These are phyloP conservation scores for Cyathus striatus DNA, from an alignment of 768 basidiomycete genomes.

Conservation along the genomic window DNA sequence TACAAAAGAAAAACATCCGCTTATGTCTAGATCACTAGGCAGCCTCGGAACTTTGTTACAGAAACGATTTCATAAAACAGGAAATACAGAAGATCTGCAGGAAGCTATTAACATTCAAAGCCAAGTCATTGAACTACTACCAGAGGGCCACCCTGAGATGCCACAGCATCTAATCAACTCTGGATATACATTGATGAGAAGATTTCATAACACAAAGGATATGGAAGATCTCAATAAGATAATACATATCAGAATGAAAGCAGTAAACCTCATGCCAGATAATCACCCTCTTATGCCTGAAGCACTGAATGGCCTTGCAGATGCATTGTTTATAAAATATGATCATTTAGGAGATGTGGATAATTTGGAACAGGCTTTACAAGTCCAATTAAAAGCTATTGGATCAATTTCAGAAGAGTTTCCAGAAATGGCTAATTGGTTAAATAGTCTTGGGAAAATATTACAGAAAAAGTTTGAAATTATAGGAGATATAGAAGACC, in stretches of 20 bases:
- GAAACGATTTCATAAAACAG: conserved; percentile 14
- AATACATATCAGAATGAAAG: conserved; percentile 2
- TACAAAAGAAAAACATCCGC: conserved; percentile 10
- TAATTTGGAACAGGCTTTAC: conserved; percentile 10
- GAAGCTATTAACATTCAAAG: conserved; percentile 14
- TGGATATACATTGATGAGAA: conserved; percentile 9
- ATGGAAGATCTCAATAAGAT: conserved; percentile 11
- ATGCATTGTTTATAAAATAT: conserved; percentile 11
- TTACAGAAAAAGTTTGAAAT: conserved; percentile 11
- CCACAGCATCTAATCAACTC: conserved; percentile 11
- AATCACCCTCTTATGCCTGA: conserved; percentile 5
- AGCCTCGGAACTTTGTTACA: conserved; percentile 10
- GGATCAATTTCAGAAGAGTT: conserved; percentile 6
- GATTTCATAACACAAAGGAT: conserved; percentile 14
- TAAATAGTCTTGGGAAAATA: conserved; percentile 11
- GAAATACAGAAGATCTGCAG: conserved; percentile 17
- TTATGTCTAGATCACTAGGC: conserved; percentile 7
- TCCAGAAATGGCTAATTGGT: conserved; percentile 3
- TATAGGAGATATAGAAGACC: conserved; percentile 6
- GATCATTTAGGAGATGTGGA: conserved; percentile 2
- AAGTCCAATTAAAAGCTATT: conserved; percentile 1
- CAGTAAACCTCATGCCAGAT: conserved; percentile 6
- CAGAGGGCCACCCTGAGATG: conserved; percentile 10
- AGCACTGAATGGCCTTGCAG: conserved; percentile 10
- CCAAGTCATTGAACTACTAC: conserved; percentile 10